phyloP scores from a whole-genome alignment of 768 basidiomycete genomes.

The Phaffia australis region DNA sequence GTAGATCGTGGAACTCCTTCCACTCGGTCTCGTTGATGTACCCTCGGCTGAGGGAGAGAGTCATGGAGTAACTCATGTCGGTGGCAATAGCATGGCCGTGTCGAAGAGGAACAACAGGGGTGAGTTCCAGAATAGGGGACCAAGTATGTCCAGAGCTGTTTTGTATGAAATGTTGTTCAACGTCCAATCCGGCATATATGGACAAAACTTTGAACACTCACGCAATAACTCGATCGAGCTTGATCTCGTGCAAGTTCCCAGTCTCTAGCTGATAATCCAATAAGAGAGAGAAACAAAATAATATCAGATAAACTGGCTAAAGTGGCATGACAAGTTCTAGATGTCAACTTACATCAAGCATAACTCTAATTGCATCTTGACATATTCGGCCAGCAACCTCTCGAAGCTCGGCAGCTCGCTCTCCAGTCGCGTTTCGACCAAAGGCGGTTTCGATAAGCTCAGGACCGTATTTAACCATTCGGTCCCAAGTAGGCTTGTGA shows the following conservation, averaged over 20 bases:
- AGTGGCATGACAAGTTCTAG: background rate
- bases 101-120: constrained; percentile 36
- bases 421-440: constrained; percentile 34
- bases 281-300: background rate
- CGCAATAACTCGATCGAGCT: constrained; percentile 40
- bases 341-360: constrained; percentile 35
- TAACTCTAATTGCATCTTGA: constrained; percentile 38
- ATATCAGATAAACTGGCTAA: background rate
- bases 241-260: constrained; percentile 40
- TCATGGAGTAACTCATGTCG: constrained; percentile 41
- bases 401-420: constrained; percentile 28
- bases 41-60: constrained; percentile 37
- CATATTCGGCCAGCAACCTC: constrained; percentile 35
- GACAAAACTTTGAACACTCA: constrained; percentile 28
- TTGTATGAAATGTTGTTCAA: too few species aligned
- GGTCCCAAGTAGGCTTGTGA: constrained; percentile 36
- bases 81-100: constrained; percentile 40
- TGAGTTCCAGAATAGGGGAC: constrained; percentile 38
- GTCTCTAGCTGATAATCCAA: constrained; percentile 33
- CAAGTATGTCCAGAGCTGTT: constrained; percentile 27
- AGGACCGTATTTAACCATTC: constrained; percentile 38
- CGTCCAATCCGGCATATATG: too few species aligned
- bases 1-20: constrained; percentile 37
- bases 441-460: constrained; percentile 39
- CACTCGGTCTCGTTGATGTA: constrained; percentile 37